These are phyloP conservation scores for Mycena crocata DNA, from an alignment of 768 basidiomycete species.

Conservation along the genomic window DNA sequence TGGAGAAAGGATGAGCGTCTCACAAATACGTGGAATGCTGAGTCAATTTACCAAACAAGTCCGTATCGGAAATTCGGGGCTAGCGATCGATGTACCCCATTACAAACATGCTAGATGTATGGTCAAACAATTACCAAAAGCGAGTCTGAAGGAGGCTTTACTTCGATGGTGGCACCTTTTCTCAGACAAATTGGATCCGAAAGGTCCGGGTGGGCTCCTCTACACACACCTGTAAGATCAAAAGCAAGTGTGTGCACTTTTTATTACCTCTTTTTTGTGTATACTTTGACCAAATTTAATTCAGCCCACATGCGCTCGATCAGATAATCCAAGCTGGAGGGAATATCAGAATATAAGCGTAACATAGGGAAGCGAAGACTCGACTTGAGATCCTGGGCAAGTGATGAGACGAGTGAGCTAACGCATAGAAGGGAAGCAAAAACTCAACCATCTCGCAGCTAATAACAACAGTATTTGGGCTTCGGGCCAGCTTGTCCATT, in stretches of 20 bases:
- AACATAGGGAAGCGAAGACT: conserved; percentile 15
- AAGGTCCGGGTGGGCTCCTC: conserved; percentile 91
- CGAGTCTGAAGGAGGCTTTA: conserved; percentile 40
- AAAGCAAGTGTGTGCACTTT: not conserved
- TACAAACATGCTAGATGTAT: conserved; percentile 78
- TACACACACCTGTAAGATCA: not conserved
- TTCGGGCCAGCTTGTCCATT: conserved; percentile 84
- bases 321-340: conserved; percentile 72
- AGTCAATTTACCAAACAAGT: conserved; percentile 81
- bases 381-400: conserved; percentile 76
- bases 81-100: conserved; percentile 91
- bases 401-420: not conserved
- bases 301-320: conserved; percentile 85
- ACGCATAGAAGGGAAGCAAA: not conserved
- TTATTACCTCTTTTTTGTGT: conserved; percentile 90
- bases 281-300: conserved; percentile 87
- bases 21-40: not conserved
- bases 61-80: conserved; percentile 94
- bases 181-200: conserved; percentile 91
- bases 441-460: conserved; percentile 82
- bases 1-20: not conserved
- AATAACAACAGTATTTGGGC: conserved; percentile 91
- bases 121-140: conserved; percentile 1
- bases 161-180: conserved; percentile 94
- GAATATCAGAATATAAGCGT: conserved; percentile 5